Percentiles rank a stretch among this genome's conserved stretches.
phyloP scores from a whole-genome alignment of 2,329 filamentous ascomycete genomes.

The Fusarium pseudonygamai region DNA sequence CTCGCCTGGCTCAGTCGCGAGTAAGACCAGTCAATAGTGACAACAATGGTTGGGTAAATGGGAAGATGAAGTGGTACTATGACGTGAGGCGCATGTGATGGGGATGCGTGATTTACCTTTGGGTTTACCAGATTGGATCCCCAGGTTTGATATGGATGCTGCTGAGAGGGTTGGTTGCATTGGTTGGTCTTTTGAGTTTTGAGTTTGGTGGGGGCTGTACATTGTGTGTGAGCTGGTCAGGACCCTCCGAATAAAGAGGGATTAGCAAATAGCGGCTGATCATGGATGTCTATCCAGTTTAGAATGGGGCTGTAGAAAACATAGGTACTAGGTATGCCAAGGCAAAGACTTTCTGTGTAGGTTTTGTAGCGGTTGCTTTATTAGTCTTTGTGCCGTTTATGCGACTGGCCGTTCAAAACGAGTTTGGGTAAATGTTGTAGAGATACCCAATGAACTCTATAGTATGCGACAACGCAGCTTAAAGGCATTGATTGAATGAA shows the following conservation, averaged over 20 bases:
- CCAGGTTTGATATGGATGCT: background rate
- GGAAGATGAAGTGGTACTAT: constrained; percentile 16
- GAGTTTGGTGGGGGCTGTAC: constrained; percentile 19
- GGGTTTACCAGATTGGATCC: constrained; percentile 15
- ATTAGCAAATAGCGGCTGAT: constrained; percentile 24
- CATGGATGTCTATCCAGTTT: background rate
- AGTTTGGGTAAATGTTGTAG: background rate
- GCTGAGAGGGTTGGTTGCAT: background rate
- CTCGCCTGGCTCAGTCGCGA: background rate
- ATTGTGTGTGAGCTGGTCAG: constrained; percentile 22
- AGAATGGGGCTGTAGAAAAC: background rate
- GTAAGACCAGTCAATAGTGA: background rate
- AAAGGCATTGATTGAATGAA: background rate
- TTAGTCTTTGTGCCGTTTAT: constrained; percentile 10
- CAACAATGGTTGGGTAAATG: background rate
- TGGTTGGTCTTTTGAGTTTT: constrained; percentile 7
- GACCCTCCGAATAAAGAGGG: constrained; percentile 20
- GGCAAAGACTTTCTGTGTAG: background rate
- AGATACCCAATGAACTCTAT: background rate
- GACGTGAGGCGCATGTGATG: constrained; percentile 37
- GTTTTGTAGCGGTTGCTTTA: background rate
- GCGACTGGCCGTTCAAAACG: background rate
- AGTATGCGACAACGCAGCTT: background rate
- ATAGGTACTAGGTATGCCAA: background rate
- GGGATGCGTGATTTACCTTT: constrained; percentile 30